Base-by-base conservation (phyloP, 2,329 filamentous ascomycete species). In the Cladosporium sphaerospermum region DNA sequence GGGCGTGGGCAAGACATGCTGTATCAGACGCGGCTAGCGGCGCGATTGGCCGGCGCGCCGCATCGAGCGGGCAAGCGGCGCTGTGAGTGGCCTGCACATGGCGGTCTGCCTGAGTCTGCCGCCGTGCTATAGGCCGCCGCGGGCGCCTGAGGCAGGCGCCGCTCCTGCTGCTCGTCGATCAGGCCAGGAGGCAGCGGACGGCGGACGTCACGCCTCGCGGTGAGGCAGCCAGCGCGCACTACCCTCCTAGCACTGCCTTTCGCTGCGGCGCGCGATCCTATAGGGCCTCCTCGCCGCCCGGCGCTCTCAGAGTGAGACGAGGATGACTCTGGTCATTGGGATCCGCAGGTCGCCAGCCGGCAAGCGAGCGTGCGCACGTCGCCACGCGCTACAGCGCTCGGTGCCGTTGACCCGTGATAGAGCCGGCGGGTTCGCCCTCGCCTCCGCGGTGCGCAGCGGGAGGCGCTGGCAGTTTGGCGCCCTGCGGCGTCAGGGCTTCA, bases 1-100 rank as follows among this genome's bases (percentile, higher is more conserved):
- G 40, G n/a, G 36, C n/a, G n/a, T 18, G 18, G 37, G 31, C 37
- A 33, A 51, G 47, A 43, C 47, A 50, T 34, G n/a, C 47, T 50
- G 47, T 39, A 50, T 19, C 37, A 18, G 39, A 50, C 14, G 39
- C 40, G 36, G 36, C 37, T 39, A 41, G 33, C 28, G 37, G 39
- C 36, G 47, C 39, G 47, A 50, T 28, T 50, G 39, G 39, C 10
- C 36, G 18, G 9, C n/a, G 37, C 11, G 36, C 36, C n/a, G n/a
- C 36, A 39, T 39, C 9, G 36, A 11, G 36, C 36, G 36, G 36
- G 36, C 36, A 39, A 39, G 36, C 10, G 36, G 10, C 8, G 36
- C 36, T 14, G 36, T 39, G 36, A 39, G 36, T 14, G 36, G 36
- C 36, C 36, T 39, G 36, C 36, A 16, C 16, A 39, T 16, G 36